Evolutionary conservation across 352 stramenopile species (phyloP), one percentile per base, ranked within the genome.

Genomic region (Phytophthora pisi): DNA sequence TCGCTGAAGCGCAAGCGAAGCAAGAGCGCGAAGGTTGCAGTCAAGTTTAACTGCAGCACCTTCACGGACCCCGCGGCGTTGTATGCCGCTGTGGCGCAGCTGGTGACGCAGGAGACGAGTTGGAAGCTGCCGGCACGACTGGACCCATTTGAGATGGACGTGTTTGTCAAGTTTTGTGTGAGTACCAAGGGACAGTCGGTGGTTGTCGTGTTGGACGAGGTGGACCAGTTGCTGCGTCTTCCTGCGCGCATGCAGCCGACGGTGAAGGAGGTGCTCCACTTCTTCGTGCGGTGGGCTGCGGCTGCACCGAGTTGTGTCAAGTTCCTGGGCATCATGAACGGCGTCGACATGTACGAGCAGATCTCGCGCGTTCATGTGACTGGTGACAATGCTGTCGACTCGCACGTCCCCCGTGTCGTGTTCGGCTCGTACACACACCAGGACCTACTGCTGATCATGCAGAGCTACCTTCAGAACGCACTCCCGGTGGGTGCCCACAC

Each of bases 281-380:
- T 92, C 55, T 69, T 90, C 20, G 72, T 89, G 31, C 75, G 70
- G 7, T 92, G 84, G 84, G 71, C 84, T 3, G 51, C 80, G 38
- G 45, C 78, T 18, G 70, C 77, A 5, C 51, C 79, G 2, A 57
- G 69, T 13, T 42, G 42, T 6, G 53, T 90, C 46, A 78, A 78
- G 57, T 87, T 92, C 45, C 45, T 92, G 50, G 80, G 79, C 13
- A 86, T 92, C 55, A 85, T 92, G 74, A 92, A 92, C 50, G 84
- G 84, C 31, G 63, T 91, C 52, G 84, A 92, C 63, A 89, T 92
- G 84, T 87, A 90, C 60, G 51, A 83, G 15, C 78, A 81, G 34
- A 75, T 92, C 30, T 63, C 79, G 0, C 66, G 75, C 5, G 40
- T 83, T 52, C 70, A 78, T 53, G 51, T 50, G 5, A 47, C 49